phyloP scores from a whole-genome alignment of 2,329 filamentous ascomycete genomes.

The Nigrograna mackinnonii region DNA sequence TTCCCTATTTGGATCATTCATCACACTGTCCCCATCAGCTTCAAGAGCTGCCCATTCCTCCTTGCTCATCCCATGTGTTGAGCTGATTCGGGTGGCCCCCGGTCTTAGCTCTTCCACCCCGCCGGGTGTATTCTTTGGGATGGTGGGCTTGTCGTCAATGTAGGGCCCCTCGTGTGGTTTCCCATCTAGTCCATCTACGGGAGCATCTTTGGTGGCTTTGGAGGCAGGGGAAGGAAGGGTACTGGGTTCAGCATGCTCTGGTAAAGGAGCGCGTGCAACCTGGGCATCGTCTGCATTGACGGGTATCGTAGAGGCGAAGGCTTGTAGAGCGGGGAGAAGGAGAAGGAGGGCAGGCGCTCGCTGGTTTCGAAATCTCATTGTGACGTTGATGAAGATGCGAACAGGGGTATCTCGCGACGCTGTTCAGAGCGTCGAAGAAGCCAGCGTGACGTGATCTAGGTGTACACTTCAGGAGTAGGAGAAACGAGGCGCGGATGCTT shows the following conservation, averaged over 20 bases:
- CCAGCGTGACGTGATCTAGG: no score
- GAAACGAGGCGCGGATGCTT: no score
- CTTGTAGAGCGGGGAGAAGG: conserved; percentile 64
- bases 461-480: no score
- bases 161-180: conserved; percentile 88
- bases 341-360: conserved; percentile 53
- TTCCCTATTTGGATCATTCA: conserved; percentile 82
- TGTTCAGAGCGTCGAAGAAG: no score
- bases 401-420: no score
- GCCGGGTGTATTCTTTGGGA: conserved; percentile 33
- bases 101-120: conserved; percentile 43
- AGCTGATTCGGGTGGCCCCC: conserved; percentile 27
- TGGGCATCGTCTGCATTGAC: conserved; percentile 29
- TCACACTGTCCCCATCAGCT: conserved; percentile 73
- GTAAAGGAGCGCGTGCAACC: conserved; percentile 32
- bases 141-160: conserved; percentile 56
- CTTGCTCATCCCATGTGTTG: conserved; percentile 26
- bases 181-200: conserved; percentile 90
- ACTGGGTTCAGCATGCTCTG: conserved; percentile 23
- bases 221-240: conserved; percentile 21
- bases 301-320: conserved; percentile 54
- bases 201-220: conserved; percentile 74
- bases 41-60: conserved; percentile 48
- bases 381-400: conserved; percentile 16
- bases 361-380: conserved; percentile 63